phyloP scores from a whole-genome alignment of 306 rosid species.

The Prosopis cineraria region DNA sequence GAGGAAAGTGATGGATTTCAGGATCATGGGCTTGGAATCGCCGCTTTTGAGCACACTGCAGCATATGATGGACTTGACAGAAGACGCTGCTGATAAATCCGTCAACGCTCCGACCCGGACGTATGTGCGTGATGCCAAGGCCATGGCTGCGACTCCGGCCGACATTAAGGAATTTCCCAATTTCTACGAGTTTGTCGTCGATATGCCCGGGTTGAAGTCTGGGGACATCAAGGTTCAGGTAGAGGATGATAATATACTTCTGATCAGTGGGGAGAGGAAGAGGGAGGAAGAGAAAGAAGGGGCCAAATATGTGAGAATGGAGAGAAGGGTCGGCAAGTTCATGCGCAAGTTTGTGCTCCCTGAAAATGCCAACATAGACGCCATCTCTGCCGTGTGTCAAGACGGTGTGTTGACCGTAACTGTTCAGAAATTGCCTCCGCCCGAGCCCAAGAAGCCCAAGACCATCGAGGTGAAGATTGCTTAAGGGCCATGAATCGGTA shows the following conservation, averaged over 20 bases:
- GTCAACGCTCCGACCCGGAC: slow-evolving; percentile 58
- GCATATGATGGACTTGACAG: slow-evolving; percentile 54
- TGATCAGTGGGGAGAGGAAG: slow-evolving; percentile 84
- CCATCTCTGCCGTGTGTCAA: slow-evolving; percentile 71
- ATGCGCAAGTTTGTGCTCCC: slow-evolving; percentile 89
- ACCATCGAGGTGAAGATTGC: slow-evolving; percentile 75
- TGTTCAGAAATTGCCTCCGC: slow-evolving; percentile 82
- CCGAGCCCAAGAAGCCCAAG: slow-evolving; percentile 92
- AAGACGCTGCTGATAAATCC: slow-evolving; percentile 53
- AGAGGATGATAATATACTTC: slow-evolving; percentile 81
- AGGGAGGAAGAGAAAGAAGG: slow-evolving; percentile 89
- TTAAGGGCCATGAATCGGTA: slow-evolving; percentile 17
- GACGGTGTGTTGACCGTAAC: slow-evolving; percentile 89
- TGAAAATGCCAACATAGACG: slow-evolving; percentile 68
- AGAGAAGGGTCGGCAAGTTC: slow-evolving; percentile 81
- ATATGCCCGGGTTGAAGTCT: slow-evolving; percentile 91
- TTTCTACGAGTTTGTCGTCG: slow-evolving; percentile 70
- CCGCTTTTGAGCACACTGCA: slow-evolving; percentile 68
- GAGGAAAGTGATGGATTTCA: slow-evolving; percentile 58
- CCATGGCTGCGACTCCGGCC: slow-evolving; percentile 87
- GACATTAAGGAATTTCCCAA: slow-evolving; percentile 76
- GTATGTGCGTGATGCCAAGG: slow-evolving; percentile 82
- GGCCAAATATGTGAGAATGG: slow-evolving; percentile 78
- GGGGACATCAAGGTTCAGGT: slow-evolving; percentile 90
- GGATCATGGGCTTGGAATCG: slow-evolving; percentile 63